A percentile compares a stretch with the other conserved stretches of the same genome.
phyloP scores from a whole-genome alignment of 164 flowering plant genomes.

The Nymphaea colorata region DNA sequence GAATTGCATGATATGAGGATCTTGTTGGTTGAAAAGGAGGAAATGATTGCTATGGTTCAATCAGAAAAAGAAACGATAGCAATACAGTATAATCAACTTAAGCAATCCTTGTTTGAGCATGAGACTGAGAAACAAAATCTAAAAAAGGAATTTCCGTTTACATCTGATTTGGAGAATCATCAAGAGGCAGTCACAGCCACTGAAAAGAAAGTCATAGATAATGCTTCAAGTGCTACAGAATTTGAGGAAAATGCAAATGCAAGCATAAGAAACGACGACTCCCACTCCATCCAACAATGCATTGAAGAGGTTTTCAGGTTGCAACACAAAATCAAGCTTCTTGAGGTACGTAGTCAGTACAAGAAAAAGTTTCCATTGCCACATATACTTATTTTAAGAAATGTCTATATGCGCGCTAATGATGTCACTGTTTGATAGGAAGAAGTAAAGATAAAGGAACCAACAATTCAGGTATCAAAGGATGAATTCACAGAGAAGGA shows the following conservation, averaged over 20 bases:
- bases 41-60: constrained; percentile 16
- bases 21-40: constrained; percentile 46
- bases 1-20: constrained; percentile 28
- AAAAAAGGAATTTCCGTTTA: constrained; percentile 35
- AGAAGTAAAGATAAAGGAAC: constrained; percentile 55
- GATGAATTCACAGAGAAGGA: constrained; percentile 59
- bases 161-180: constrained; percentile 46
- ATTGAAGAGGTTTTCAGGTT: constrained; percentile 43
- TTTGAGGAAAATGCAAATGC: constrained; percentile 25
- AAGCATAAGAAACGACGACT: constrained; percentile 24
- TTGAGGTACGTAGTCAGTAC: constrained; percentile 37
- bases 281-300: constrained; percentile 18
- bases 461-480: constrained; percentile 39
- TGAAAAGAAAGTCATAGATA: constrained; percentile 60
- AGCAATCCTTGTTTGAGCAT: constrained; percentile 28
- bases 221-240: constrained; percentile 12
- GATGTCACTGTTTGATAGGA: constrained; percentile 22
- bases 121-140: constrained; percentile 65
- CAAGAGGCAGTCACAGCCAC: constrained; percentile 32
- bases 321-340: constrained; percentile 53
- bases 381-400: background rate
- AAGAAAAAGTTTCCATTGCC: background rate
- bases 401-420: background rate
- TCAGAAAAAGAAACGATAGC: constrained; percentile 37
- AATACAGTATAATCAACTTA: constrained; percentile 38